Evolutionary conservation across 352 stramenopile genomes (phyloP).

Genomic region (Pythium sp.): DNA sequence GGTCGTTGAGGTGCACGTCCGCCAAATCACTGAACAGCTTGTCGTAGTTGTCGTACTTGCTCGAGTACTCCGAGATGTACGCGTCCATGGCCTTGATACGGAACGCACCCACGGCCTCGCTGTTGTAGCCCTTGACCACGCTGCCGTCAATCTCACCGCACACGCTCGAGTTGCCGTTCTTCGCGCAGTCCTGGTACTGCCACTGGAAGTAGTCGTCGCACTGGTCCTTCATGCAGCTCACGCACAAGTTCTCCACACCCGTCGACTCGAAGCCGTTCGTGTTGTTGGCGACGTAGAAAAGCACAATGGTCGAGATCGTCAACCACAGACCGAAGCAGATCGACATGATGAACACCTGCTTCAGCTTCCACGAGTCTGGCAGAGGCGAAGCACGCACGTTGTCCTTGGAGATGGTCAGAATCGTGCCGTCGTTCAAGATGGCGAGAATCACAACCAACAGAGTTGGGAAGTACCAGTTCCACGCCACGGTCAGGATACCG

Average conservation of each 20-base stretch:
- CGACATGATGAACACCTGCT: conserved; percentile 66
- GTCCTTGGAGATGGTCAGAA: conserved; percentile 80
- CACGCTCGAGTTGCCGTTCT: conserved; percentile 38
- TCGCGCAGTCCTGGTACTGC: conserved; percentile 48
- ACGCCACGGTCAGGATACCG: conserved; percentile 83
- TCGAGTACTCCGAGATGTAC: conserved; percentile 43
- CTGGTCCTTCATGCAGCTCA: conserved; percentile 49
- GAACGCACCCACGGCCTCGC: conserved; percentile 39
- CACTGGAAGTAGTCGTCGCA: conserved; percentile 61
- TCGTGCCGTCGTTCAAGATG: conserved; percentile 89
- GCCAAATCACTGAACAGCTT: conserved; percentile 57
- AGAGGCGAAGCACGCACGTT: conserved; percentile 61
- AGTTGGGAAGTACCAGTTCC: conserved; percentile 87
- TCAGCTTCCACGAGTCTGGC: conserved; percentile 71
- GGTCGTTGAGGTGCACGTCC: conserved; percentile 52
- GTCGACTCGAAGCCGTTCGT: conserved; percentile 47
- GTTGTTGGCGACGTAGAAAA: conserved; percentile 64
- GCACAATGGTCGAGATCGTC: conserved; percentile 56
- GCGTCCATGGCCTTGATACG: conserved; percentile 31
- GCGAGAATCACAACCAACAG: conserved; percentile 89
- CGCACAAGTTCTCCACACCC: conserved; percentile 65
- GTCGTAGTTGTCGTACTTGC: conserved; percentile 45
- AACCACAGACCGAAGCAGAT: conserved; percentile 70
- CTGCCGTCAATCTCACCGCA: conserved; percentile 65
- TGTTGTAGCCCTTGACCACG: conserved; percentile 35